A percentile compares a stretch with the other conserved stretches of the same genome.
Evolutionary conservation across 768 basidiomycete species (phyloP).

Genomic region (Rhizopogon salebrosus): DNA sequence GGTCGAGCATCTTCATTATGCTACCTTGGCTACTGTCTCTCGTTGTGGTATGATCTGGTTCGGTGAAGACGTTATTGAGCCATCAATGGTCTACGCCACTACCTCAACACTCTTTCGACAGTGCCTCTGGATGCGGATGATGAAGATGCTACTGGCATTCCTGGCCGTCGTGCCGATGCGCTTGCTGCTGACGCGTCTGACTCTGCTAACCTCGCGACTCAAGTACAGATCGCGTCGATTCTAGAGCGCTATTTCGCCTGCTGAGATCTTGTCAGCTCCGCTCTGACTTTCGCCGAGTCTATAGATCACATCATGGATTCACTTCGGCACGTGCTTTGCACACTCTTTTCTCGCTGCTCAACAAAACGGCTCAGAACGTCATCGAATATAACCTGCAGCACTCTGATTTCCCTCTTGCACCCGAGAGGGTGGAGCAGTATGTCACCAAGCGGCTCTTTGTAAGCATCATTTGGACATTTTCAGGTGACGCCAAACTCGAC

Average conservation of each 20-base stretch:
- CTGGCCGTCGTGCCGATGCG: constrained; percentile 55
- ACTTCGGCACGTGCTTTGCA: constrained; percentile 86
- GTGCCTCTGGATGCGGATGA: constrained; percentile 86
- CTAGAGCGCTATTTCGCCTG: constrained; percentile 79
- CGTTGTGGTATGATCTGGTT: constrained; percentile 99
- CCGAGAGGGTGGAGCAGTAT: constrained; percentile 86
- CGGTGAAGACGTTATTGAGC: constrained; percentile 91
- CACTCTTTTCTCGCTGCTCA: constrained; percentile 94
- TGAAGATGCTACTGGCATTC: constrained; percentile 62
- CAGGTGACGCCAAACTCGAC: constrained; percentile 92
- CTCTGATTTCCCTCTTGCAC: constrained; percentile 84
- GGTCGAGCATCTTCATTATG: constrained; percentile 95
- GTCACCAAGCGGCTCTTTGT: constrained; percentile 85
- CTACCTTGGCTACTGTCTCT: constrained; percentile 97
- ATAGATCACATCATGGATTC: constrained; percentile 99
- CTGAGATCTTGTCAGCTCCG: constrained; percentile 75
- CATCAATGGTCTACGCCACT: constrained; percentile 90
- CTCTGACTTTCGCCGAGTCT: constrained; percentile 74
- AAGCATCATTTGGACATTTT: constrained; percentile 96
- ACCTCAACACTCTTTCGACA: constrained; percentile 70
- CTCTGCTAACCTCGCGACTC: constrained; percentile 64
- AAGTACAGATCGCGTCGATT: constrained; percentile 68
- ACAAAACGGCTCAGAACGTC: constrained; percentile 91
- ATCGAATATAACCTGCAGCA: constrained; percentile 95
- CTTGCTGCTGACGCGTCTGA: constrained; percentile 39